Conservation (phyloP, 768 basidiomycete genomes). For the Exsudoporus frostii region DNA sequence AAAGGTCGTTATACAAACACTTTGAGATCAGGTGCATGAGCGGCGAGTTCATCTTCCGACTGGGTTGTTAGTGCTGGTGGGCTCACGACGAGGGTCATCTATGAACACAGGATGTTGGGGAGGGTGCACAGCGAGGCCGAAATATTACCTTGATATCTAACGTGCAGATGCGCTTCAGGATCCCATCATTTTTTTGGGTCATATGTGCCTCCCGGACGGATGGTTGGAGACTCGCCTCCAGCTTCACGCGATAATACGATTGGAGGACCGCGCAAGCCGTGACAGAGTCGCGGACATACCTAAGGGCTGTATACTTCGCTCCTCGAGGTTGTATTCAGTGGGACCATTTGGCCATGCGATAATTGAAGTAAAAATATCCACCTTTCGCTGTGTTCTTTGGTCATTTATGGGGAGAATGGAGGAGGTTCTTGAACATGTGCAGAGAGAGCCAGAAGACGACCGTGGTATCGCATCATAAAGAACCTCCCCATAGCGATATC, state of each 20-base stretch:
- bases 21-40: conserved; percentile 65
- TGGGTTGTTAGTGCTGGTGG: conserved; percentile 75
- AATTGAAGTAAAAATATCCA: conserved; percentile 46
- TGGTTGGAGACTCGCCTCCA: conserved; percentile 37
- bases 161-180: conserved; percentile 49
- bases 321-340: conserved; percentile 26
- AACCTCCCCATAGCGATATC: conserved; percentile 28
- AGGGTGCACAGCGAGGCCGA: neutral
- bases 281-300: conserved; percentile 40
- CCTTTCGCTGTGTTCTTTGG: conserved; percentile 13
- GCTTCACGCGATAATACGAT: conserved; percentile 32
- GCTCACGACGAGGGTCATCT: conserved; percentile 88
- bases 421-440: conserved; percentile 1
- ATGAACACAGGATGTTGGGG: neutral
- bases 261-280: conserved; percentile 42
- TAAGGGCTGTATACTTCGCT: conserved; percentile 36
- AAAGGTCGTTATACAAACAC: too few species aligned
- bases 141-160: conserved; percentile 64
- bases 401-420: neutral
- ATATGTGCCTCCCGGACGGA: conserved; percentile 30
- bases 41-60: conserved; percentile 78
- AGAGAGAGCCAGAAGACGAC: conserved; percentile 24
- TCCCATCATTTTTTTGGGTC: conserved; percentile 48
- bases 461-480: conserved; percentile 26
- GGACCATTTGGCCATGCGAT: conserved; percentile 35